These are phyloP conservation scores for Leptographium galeiforme DNA, from an alignment of 2,329 filamentous ascomycete genomes.

Conservation along the genomic window DNA sequence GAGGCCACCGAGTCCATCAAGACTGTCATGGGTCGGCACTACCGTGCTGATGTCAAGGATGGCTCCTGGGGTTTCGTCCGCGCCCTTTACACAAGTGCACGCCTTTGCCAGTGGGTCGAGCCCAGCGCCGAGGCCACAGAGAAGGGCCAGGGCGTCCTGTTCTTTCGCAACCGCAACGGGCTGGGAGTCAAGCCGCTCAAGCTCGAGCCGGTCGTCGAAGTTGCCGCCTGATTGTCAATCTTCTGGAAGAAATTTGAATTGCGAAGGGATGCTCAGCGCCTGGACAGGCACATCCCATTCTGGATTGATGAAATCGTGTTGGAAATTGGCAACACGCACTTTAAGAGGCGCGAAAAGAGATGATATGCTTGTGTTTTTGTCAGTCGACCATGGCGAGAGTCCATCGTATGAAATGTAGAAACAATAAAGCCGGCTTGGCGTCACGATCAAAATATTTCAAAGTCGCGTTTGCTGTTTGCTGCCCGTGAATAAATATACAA, in stretches of 20 bases:
- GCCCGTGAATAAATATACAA: too few species aligned
- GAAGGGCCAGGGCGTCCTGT: slow-evolving; percentile 71
- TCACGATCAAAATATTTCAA: too few species aligned
- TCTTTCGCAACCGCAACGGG: slow-evolving; percentile 92
- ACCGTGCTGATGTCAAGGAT: slow-evolving; percentile 66
- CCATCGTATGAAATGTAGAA: background rate
- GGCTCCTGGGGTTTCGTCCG: slow-evolving; percentile 74
- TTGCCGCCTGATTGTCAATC: too few species aligned
- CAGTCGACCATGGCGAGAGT: background rate
- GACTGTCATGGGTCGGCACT: slow-evolving; percentile 89
- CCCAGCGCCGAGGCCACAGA: slow-evolving; percentile 69
- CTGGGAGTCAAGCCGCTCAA: slow-evolving; percentile 45
- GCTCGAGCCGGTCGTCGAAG: slow-evolving; percentile 2
- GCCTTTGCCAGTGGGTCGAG: slow-evolving; percentile 97
- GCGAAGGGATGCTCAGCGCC: background rate
- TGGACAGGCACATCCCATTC: background rate
- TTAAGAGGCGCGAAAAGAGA: background rate
- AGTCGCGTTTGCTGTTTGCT: too few species aligned
- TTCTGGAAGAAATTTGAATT: background rate
- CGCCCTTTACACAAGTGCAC: slow-evolving; percentile 66
- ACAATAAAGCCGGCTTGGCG: background rate
- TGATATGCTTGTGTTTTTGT: background rate
- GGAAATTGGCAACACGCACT: too few species aligned
- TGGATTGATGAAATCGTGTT: background rate
- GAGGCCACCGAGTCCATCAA: slow-evolving; percentile 30